A percentile compares a stretch with the other conserved stretches of the same genome.
phyloP scores from a whole-genome alignment of 306 rosid species.

The Datisca glomerata region DNA sequence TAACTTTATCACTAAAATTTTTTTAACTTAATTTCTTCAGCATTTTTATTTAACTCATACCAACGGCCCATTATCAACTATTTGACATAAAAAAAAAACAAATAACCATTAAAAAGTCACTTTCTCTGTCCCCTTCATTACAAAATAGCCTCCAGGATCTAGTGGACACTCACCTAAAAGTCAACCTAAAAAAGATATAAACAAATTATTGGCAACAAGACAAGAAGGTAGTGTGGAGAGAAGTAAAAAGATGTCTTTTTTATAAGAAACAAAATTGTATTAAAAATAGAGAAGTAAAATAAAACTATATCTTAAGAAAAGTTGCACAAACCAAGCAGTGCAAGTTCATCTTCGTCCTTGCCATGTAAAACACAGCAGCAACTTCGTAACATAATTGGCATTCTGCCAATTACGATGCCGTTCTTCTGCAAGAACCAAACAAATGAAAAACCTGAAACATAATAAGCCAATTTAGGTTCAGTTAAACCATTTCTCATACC shows the following conservation, averaged over 20 bases:
- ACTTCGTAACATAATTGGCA: constrained; percentile 90
- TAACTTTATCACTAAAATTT: no score
- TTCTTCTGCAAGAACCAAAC: constrained; percentile 24
- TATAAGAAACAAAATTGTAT: no score
- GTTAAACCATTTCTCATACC: constrained; percentile 27
- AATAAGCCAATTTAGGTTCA: not conserved
- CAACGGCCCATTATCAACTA: no score
- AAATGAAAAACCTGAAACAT: not conserved
- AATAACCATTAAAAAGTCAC: constrained; percentile 27
- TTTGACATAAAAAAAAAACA: not conserved
- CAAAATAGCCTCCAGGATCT: constrained; percentile 92
- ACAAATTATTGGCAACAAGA: no score
- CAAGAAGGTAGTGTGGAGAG: no score
- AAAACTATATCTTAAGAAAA: no score
- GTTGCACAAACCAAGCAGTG: constrained; percentile 69
- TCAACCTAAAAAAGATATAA: not conserved
- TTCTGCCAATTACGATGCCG: constrained; percentile 52
- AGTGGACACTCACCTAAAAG: constrained; percentile 81
- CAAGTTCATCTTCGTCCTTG: constrained; percentile 80
- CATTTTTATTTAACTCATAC: no score
- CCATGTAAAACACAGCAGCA: constrained; percentile 53
- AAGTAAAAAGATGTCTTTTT: no score
- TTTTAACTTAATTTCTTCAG: no score
- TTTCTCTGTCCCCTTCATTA: constrained; percentile 93
- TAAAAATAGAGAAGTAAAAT: no score